Base-by-base conservation (phyloP, 148 eudicot species). In the Polygonum maritimum region DNA sequence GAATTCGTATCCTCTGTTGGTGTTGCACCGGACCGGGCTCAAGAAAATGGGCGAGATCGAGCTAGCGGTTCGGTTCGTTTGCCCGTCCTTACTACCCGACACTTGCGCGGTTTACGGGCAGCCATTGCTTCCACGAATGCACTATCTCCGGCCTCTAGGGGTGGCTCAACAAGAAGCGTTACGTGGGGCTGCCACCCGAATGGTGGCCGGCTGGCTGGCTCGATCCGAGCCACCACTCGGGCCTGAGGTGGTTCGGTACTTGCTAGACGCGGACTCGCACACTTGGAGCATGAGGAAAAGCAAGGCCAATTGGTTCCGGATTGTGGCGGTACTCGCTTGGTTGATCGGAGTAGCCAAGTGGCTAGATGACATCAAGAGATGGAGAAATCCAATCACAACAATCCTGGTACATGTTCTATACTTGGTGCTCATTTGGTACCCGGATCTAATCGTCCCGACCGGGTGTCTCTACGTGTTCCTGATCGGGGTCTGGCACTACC, bases 271-370 rank as follows among this genome's bases (percentile, higher is more conserved):
- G 0, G 97, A 92, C 74, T 95, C 98, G 0, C 92, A 92, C 70
- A 80, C 82, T 10, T 95, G 99, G 99, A 95, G 99, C 87, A 89
- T 95, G 94, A 89, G 99, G 78, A 95, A 87, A 78, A 92, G 99
- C 63, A 92, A 92, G 82, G 87, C 96, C 4, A 92, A 95, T 78
- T 95, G 99, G 99, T 90, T 87, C 12, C 84, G 99, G 39, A 95
- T 92, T 1, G 94, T 95, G 48, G 91, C 89, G 0, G 98, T 95
- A 1, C 83, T 95, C 0, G 90, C 98, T 13, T 95, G 99, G 99
- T 83, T 83, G 0, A 87, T 95, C 41, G 99, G 99, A 62, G 80
- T 95, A 57, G 98, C 98, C 5, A 90, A 89, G 70, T 95, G 99
- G 99, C 44, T 95, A 8, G 87, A 92, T n/a, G 83, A 85, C 7